phyloP scores from a whole-genome alignment of 495 filamentous ascomycete species.

The Thermochaetoides thermophila region DNA sequence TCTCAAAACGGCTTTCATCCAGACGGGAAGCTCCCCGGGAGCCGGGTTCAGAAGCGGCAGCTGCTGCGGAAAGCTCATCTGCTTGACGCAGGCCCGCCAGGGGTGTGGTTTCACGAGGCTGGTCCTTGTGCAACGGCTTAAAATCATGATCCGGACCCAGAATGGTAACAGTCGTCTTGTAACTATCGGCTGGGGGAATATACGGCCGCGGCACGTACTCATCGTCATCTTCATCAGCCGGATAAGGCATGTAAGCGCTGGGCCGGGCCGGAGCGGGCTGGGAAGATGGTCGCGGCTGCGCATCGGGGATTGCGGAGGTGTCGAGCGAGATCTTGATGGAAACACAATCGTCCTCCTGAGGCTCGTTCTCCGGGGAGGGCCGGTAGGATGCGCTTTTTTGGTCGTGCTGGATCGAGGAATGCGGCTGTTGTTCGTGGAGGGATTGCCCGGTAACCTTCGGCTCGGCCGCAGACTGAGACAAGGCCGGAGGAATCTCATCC shows the following conservation, averaged over 20 bases:
- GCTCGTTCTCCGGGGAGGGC: constrained; percentile 23
- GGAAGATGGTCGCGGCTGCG: constrained; percentile 6
- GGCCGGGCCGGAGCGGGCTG: constrained; percentile 15
- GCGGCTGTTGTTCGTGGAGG: neutral
- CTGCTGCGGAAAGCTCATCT: constrained; percentile 9
- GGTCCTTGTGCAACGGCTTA: constrained; percentile 18
- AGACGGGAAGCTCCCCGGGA: constrained; percentile 5
- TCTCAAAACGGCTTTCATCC: no score
- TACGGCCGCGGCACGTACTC: constrained; percentile 27
- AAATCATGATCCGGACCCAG: constrained; percentile 29
- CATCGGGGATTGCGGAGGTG: constrained; percentile 11
- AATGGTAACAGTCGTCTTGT: constrained; percentile 31
- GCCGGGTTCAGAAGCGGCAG: constrained; percentile 4
- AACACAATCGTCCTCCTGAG: constrained; percentile 21
- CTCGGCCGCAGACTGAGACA: constrained; percentile 9
- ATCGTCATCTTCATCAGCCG: constrained; percentile 14
- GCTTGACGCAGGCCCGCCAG: constrained; percentile 9
- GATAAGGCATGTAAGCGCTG: constrained; percentile 10
- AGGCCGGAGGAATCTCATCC: neutral
- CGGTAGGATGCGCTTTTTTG: constrained; percentile 27
- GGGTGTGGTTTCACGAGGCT: constrained; percentile 11
- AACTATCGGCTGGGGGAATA: constrained; percentile 17
- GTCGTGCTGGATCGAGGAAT: constrained; percentile 5
- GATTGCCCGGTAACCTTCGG: constrained; percentile 2
- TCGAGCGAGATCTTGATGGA: constrained; percentile 30